Evolutionary conservation across 331 rosid species (phyloP), one percentile per base, ranked within the genome.

Genomic region (Malus hybrid): DNA sequence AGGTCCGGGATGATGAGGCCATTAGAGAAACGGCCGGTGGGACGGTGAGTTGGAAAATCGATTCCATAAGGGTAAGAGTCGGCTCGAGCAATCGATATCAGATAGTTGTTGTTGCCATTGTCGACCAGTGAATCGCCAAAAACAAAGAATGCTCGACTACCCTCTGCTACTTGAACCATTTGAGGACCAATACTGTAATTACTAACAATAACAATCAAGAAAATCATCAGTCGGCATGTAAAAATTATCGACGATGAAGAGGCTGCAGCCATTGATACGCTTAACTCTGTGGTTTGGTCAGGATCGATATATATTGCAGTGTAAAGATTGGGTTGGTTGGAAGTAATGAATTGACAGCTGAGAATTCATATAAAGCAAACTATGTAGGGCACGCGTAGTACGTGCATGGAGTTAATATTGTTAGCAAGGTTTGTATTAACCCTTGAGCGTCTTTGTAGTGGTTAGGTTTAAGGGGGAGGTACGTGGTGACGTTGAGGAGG

Each of bases 121-220:
- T 92, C 96, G 18, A 92, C 96, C 7, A 90, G 82, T 53, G 97
- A 92, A 65, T 90, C 94, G 14, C 97, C 97, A 53, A 92, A 88
- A 11, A 92, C 96, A 68, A 88, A 90, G 87, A 92, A 92, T 29
- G 88, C 87, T 33, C 90, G 84, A 1, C 76, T 77, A 7, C 79
- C 80, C 10, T 44, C 72, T 19, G 56, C 81, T 20, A 60, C 28
- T 60, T 44, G 30, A 20, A 56, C 20, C 62, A 56, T 56, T n/a
- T 56, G 80, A 46, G 70, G 53, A 52, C 50, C 53, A 65, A 53
- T 6, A 36, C 15, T 13, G 6, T 13, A 46, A 46, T 46, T 42
- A 9, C 72, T 6, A 39, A 22, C 4, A 58, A 22, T 22, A 60
- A 24, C 7, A 24, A 20, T 20, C 19, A 48, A 15, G 55, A 1